Base-by-base conservation (phyloP, 495 filamentous ascomycete species). In the Sabuloglossum arenarium region DNA sequence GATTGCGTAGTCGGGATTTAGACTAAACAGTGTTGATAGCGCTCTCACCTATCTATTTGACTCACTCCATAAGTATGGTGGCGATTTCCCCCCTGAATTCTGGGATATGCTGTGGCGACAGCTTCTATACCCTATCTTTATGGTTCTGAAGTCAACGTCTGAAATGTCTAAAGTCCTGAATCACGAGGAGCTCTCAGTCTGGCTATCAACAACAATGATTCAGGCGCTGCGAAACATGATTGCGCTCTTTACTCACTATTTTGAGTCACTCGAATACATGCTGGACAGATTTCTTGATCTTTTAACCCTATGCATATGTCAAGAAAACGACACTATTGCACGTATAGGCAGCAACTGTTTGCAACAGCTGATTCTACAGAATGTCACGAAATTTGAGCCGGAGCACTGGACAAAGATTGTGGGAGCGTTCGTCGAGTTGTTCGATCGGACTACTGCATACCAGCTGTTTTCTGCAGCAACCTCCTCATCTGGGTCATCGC, bases 121-220 rank as follows among this genome's bases (percentile, higher is more conserved):
- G 66, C 76, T 97, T 31, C 80, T 99, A 1, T 96, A 91, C 59
- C 91, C 91, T 0, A 99, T 97, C 61, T 99, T 99, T 70, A 90
- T 97, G 75, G 91, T 99, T 0, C 71, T 99, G 19, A 88, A 91
- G 60, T 94, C 89, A 9, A 85, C 88, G 59, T 91, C 89, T 0
- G 91, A 99, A 67, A 94, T 96, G 85, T 79, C 79, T 52, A 94
- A 95, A 62, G 85, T 86, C 19, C 76, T 86, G 3, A 95, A 86
- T 58, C 88, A 94, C 60, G 91, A 99, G 65, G 88, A 95, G 61
- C 74, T 96, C 21, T 95, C 90, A 0, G 91, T 99, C n/a, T 99
- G 91, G 91, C 75, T 99, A 32, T 95, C 88, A 12, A 99, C 91
- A 0, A 99, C 91, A 21, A 97, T 99, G 88, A 99, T 99, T 47